Evolutionary conservation across 1,284 basidiomycete species (phyloP).

Genomic region (Sporisorium graminicola): DNA sequence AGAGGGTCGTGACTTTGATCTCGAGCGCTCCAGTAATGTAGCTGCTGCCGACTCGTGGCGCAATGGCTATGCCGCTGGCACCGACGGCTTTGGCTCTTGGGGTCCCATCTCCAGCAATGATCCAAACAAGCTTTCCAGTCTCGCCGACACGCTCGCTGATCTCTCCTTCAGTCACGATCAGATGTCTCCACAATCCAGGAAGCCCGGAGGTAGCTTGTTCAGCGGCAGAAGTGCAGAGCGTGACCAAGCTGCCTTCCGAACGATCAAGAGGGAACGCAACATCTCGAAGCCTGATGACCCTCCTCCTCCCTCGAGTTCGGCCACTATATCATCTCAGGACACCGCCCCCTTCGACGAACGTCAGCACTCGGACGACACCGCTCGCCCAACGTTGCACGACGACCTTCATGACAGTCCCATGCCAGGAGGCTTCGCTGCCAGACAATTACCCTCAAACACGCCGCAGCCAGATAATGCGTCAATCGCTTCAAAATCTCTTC

Average conservation of each 20-base stretch:
- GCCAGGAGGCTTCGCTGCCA: slow-evolving; percentile 27
- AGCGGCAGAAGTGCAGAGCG: slow-evolving; percentile 51
- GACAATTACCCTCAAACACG: background rate
- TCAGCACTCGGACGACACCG: background rate
- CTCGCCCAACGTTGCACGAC: background rate
- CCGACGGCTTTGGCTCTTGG: slow-evolving; percentile 61
- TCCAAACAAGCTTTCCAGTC: slow-evolving; percentile 22
- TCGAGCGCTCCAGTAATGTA: slow-evolving; percentile 16
- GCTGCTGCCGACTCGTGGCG: slow-evolving; percentile 28
- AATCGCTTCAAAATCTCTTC: background rate
- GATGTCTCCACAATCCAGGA: slow-evolving; percentile 13
- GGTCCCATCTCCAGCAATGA: slow-evolving; percentile 15
- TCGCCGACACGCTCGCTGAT: slow-evolving; percentile 49
- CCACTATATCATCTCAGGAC: background rate
- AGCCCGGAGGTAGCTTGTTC: slow-evolving; percentile 43
- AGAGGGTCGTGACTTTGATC: slow-evolving; percentile 45
- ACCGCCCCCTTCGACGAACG: background rate
- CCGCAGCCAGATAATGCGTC: background rate
- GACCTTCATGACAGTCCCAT: slow-evolving; percentile 11
- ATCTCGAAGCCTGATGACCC: slow-evolving; percentile 13
- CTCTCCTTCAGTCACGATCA: slow-evolving; percentile 16
- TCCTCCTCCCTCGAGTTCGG: background rate
- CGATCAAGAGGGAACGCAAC: slow-evolving; percentile 35
- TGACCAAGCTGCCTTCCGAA: slow-evolving; percentile 55
- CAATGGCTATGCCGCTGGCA: slow-evolving; percentile 45